Evolutionary conservation across 106 monocot genomes (phyloP), one percentile per base, ranked within the genome.

Genomic region (Acorus gramineus): DNA sequence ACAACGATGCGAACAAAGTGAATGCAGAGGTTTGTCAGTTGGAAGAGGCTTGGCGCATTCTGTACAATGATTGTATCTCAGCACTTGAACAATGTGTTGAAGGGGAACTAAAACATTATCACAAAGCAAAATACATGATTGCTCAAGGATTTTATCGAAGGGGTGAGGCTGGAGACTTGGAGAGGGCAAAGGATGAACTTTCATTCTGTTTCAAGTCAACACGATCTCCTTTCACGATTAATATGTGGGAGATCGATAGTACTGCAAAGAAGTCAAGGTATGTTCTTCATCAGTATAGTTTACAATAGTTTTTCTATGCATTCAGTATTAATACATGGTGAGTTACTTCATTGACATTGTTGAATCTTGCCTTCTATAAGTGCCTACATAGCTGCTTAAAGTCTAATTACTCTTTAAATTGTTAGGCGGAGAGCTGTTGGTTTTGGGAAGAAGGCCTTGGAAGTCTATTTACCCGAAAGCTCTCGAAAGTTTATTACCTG

Each of bases 241-340:
- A 98, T 56, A 91, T 98, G 92, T 98, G 98, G 98, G 98, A 98
- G 77, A 98, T 98, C 72, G 98, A 98, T 81, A 85, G 98, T 57
- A 66, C 62, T 11, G 75, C 74, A 11, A 88, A 79, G 75, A 92
- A 85, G 64, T 87, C 83, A 67, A 83, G 88, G 88, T 88, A 67
- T 44, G 46, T 60, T 49, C 10, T 53, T 13, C 14, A 47, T 70
- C 28, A 28, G 28, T 28, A 28, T 28, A 28, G 28, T 28, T 28
- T 28, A 28, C 28, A 28, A 28, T 28, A 1, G 28, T 28, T 28
- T 28, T 28, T 28, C 28, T 28, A 28, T 28, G 28, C 28, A 28
- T 28, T 28, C 28, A 28, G 28, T 28, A 28, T 28, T 28, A 28
- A 28, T 28, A 28, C 28, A 28, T 28, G 28, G 28, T 28, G 28